phyloP scores from a whole-genome alignment of 2,329 filamentous ascomycete genomes.

The Calonectria crousiana region DNA sequence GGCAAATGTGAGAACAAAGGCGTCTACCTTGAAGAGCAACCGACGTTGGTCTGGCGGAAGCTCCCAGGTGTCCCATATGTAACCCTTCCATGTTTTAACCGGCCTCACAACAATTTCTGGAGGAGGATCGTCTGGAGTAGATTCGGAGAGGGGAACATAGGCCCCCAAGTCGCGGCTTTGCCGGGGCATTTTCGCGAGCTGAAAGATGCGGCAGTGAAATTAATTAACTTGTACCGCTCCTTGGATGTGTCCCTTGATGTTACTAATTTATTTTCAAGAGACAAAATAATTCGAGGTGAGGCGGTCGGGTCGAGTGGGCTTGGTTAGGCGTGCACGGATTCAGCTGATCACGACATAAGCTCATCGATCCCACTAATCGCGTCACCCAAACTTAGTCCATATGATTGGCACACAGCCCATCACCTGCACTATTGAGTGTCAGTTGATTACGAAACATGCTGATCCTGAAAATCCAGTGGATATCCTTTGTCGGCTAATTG shows the following conservation, averaged over 20 bases:
- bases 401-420: not conserved
- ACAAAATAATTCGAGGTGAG: not conserved
- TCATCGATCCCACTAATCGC: slow-evolving; percentile 37
- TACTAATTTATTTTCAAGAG: not conserved
- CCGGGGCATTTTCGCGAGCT: not conserved
- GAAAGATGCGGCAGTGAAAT: not conserved
- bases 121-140: not conserved
- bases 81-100: slow-evolving; percentile 49
- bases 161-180: not conserved
- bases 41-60: slow-evolving; percentile 47
- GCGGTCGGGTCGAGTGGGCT: not conserved
- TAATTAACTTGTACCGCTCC: not conserved
- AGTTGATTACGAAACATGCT: not conserved
- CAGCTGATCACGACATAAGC: not conserved
- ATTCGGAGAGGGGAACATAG: slow-evolving; percentile 2
- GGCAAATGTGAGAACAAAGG: slow-evolving; percentile 50
- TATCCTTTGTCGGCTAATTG: not conserved
- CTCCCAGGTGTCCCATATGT: slow-evolving; percentile 53
- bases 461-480: not conserved
- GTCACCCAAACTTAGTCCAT: slow-evolving; percentile 24
- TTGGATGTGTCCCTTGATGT: not conserved
- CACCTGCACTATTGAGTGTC: not conserved
- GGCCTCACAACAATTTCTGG: slow-evolving; percentile 15
- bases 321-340: not conserved
- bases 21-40: slow-evolving; percentile 51